A percentile compares a stretch with the other conserved stretches of the same genome.
Conservation (phyloP, 768 basidiomycete genomes). For the Atractiella rhizophila region DNA sequence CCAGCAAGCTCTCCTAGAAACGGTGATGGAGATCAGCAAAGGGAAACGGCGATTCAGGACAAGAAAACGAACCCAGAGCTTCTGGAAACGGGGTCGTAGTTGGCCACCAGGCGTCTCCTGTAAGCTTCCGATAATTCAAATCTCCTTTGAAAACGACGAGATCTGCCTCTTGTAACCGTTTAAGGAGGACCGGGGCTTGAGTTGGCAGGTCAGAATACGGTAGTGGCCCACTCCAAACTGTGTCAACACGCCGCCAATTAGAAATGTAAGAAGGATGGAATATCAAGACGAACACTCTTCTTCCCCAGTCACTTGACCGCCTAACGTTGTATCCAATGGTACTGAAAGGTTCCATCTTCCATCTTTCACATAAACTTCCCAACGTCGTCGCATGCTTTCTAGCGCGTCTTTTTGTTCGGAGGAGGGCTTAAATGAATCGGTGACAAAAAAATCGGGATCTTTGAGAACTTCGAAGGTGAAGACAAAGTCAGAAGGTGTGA, state of each 20-base stretch:
- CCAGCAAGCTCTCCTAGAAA: slow-evolving; percentile 45
- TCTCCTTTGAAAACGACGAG: slow-evolving; percentile 82
- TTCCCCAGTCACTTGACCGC: not conserved
- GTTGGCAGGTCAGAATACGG: slow-evolving; percentile 9
- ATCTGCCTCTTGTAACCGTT: slow-evolving; percentile 30
- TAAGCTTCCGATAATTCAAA: slow-evolving; percentile 37
- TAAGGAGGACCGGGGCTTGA: slow-evolving; percentile 27
- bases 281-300: not conserved
- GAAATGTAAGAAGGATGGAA: not conserved
- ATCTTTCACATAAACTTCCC: slow-evolving; percentile 41
- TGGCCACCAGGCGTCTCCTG: slow-evolving; percentile 61
- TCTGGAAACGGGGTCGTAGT: slow-evolving; percentile 44
- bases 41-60: not conserved
- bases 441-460: slow-evolving; percentile 34
- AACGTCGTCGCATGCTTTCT: slow-evolving; percentile 37
- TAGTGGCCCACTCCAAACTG: slow-evolving; percentile 14
- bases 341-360: slow-evolving; percentile 24
- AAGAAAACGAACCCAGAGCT: slow-evolving; percentile 35
- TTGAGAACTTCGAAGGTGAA: slow-evolving; percentile 30
- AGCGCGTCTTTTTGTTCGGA: slow-evolving; percentile 23
- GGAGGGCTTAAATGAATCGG: slow-evolving; percentile 17
- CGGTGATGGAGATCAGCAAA: no score
- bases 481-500: slow-evolving; percentile 33
- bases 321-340: not conserved
- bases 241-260: not conserved